These are phyloP conservation scores for Pseudogymnoascus sp. DNA, from an alignment of 2,329 filamentous ascomycete species.

Conservation along the genomic window DNA sequence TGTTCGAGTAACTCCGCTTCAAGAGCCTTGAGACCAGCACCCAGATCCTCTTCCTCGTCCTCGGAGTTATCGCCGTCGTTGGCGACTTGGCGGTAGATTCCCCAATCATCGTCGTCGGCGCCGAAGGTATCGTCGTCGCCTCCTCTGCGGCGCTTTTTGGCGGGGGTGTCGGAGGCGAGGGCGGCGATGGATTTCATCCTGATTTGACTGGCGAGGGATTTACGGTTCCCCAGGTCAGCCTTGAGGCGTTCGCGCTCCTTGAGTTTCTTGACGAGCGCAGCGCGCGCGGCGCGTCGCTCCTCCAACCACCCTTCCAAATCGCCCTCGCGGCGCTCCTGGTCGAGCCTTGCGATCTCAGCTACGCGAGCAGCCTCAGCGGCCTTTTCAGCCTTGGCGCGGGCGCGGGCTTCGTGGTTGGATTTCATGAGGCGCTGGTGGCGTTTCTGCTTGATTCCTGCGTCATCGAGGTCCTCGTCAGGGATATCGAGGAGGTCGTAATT, in stretches of 20 bases:
- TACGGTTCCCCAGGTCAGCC: constrained; percentile 90
- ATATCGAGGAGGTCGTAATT: constrained; percentile 83
- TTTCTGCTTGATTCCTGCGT: constrained; percentile 84
- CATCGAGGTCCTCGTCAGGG: constrained; percentile 86
- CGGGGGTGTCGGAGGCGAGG: constrained; percentile 79
- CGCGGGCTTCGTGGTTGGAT: constrained; percentile 85
- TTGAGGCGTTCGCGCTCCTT: constrained; percentile 91
- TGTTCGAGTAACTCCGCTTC: constrained; percentile 80
- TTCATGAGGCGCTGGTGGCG: constrained; percentile 87
- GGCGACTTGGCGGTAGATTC: constrained; percentile 87
- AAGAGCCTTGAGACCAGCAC: constrained; percentile 61
- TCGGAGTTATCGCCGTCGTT: constrained; percentile 77
- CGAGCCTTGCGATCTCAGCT: constrained; percentile 73
- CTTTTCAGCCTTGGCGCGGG: constrained; percentile 92
- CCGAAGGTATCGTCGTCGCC: constrained; percentile 95
- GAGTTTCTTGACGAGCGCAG: constrained; percentile 66
- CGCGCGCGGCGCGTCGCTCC: constrained; percentile 67
- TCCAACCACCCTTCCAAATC: constrained; percentile 81
- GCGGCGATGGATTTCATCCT: constrained; percentile 98
- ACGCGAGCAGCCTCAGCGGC: constrained; percentile 80
- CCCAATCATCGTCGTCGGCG: constrained; percentile 96
- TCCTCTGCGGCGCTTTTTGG: constrained; percentile 74
- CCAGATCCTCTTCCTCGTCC: constrained; percentile 81
- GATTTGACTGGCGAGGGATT: constrained; percentile 90
- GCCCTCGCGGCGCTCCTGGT: constrained; percentile 74